Conservation (phyloP, 306 rosid genomes). For the Clitoria ternatea region DNA sequence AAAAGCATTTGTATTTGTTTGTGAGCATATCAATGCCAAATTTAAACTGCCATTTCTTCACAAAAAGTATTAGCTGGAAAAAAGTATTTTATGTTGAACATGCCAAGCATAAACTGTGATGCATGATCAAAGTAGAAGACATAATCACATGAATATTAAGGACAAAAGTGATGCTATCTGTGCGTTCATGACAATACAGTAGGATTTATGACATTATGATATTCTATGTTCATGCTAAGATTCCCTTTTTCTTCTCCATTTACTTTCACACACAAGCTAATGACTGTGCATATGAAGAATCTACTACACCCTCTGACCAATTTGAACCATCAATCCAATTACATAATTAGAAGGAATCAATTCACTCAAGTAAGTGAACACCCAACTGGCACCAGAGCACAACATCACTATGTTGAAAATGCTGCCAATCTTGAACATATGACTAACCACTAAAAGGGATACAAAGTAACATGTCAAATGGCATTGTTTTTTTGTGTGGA, state of each 20-base stretch:
- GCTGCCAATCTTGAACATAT: not conserved
- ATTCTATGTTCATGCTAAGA: not conserved
- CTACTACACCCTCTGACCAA: constrained; percentile 4
- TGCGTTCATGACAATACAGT: not conserved
- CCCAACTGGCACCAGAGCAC: not conserved
- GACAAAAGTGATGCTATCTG: not conserved
- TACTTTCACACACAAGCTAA: constrained; percentile 10
- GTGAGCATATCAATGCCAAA: not conserved
- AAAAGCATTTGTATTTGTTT: not conserved
- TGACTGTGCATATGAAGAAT: not conserved
- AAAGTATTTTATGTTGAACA: not conserved
- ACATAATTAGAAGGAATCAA: not conserved
- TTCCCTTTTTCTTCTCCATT: not conserved
- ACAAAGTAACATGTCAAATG: not conserved
- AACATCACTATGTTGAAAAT: not conserved
- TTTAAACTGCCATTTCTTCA: not conserved
- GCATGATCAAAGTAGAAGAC: constrained; percentile 6
- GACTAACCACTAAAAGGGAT: not conserved
- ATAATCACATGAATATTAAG: not conserved
- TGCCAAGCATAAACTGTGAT: not conserved
- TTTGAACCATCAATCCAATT: not conserved
- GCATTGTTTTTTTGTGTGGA: not conserved
- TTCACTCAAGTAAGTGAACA: constrained; percentile 9
- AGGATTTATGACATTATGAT: not conserved
- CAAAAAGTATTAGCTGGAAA: not conserved